phyloP scores from a whole-genome alignment of 2,329 filamentous ascomycete genomes.

The Corinectria fuckeliana region DNA sequence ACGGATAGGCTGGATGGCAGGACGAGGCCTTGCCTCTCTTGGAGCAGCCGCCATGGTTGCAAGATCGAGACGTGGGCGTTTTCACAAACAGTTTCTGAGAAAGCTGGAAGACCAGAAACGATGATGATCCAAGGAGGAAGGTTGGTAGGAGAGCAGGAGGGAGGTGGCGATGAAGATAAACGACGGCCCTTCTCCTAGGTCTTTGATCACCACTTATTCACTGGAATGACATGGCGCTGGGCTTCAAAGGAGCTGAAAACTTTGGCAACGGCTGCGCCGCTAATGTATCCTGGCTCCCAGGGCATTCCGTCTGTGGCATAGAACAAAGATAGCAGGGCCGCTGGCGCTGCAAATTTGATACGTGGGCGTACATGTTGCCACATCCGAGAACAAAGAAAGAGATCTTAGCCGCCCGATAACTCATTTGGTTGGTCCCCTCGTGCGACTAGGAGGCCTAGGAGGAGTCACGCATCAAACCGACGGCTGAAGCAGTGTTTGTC shows the following conservation, averaged over 20 bases:
- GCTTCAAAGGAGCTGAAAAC: constrained; percentile 23
- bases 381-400: constrained; percentile 37
- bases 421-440: constrained; percentile 2
- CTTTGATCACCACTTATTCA: constrained; percentile 18
- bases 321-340: constrained; percentile 20
- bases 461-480: not conserved
- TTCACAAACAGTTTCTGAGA: not conserved
- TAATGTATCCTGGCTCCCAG: constrained; percentile 22
- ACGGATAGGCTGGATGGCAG: constrained; percentile 32
- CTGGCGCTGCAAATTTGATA: constrained; percentile 22
- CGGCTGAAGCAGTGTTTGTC: not conserved
- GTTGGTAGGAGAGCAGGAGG: not conserved
- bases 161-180: not conserved
- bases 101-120: not conserved
- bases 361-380: constrained; percentile 29
- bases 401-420: constrained; percentile 22
- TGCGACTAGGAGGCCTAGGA: not conserved
- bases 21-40: constrained; percentile 26
- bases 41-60: constrained; percentile 26
- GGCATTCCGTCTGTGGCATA: constrained; percentile 4
- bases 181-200: not conserved
- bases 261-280: constrained; percentile 14
- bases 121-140: not conserved
- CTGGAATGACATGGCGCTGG: constrained; percentile 32
- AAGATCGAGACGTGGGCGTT: not conserved